Evolutionary conservation across 2,329 filamentous ascomycete genomes (phyloP).

Genomic region (Trichoderma koningii): DNA sequence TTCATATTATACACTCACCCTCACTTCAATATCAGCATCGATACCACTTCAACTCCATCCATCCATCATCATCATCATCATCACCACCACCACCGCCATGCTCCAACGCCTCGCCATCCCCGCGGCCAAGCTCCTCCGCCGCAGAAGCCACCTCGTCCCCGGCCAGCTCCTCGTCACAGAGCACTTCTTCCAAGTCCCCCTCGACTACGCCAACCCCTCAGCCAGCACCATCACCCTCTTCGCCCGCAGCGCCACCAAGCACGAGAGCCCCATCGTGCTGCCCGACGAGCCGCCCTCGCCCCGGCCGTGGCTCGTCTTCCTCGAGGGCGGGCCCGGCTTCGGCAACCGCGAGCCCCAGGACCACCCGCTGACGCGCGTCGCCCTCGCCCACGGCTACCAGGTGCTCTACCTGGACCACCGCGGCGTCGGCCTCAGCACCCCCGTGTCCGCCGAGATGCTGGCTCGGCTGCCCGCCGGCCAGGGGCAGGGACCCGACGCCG

Average conservation of each 20-base stretch:
- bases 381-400: conserved; percentile 81
- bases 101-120: conserved; percentile 35
- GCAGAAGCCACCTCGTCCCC: conserved; percentile 47
- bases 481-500: conserved; percentile 32
- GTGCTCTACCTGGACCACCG: conserved; percentile 86
- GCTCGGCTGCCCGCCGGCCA: conserved; percentile 60
- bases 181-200: conserved; percentile 82
- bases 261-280: conserved; percentile 62
- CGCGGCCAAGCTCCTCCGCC: conserved; percentile 45
- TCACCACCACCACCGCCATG: conserved; percentile 23
- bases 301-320: conserved; percentile 67
- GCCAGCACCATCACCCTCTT: conserved; percentile 71
- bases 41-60: no score
- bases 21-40: not conserved
- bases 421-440: conserved; percentile 81
- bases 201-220: conserved; percentile 68
- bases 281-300: conserved; percentile 42
- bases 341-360: conserved; percentile 75
- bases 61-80: not conserved
- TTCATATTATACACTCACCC: not conserved
- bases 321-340: conserved; percentile 85
- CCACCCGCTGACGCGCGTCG: conserved; percentile 66
- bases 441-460: conserved; percentile 74
- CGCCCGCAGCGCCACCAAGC: conserved; percentile 69
- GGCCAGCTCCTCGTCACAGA: conserved; percentile 77